phyloP scores from a whole-genome alignment of 495 filamentous ascomycete genomes.

The Aspergillus sclerotiicarbonarius region DNA sequence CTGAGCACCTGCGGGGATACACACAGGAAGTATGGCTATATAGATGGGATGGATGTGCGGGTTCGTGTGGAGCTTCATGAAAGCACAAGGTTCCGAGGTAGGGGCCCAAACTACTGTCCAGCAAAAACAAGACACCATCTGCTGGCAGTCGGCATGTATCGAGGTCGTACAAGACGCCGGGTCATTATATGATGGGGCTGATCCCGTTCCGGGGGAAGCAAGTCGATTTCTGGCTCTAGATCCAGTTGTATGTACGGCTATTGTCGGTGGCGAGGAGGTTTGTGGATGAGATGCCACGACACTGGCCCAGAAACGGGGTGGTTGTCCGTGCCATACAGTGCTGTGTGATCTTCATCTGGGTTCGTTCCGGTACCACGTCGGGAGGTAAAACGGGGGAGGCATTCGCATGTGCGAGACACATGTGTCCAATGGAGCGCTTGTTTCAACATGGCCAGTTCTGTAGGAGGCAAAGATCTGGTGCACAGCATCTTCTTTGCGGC shows the following conservation, averaged over 20 bases:
- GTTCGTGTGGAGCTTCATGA: background rate
- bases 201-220: background rate
- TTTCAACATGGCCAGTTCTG: background rate
- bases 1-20: background rate
- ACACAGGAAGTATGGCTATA: background rate
- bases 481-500: background rate
- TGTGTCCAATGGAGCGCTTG: background rate
- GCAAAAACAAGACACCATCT: background rate
- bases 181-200: background rate
- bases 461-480: background rate
- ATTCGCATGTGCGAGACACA: slow-evolving; percentile 1
- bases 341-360: background rate
- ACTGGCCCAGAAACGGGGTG: background rate
- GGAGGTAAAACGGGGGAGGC: slow-evolving; percentile 1
- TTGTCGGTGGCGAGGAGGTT: background rate
- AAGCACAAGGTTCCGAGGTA: background rate
- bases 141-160: background rate
- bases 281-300: background rate
- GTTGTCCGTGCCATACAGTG: background rate
- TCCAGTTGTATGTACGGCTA: background rate
- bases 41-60: background rate
- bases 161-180: background rate
- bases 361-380: slow-evolving; percentile 2
- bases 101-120: background rate
- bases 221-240: background rate